These are phyloP conservation scores for Incumbomyces delicatus DNA, from an alignment of 2,329 filamentous ascomycete species.

Conservation along the genomic window DNA sequence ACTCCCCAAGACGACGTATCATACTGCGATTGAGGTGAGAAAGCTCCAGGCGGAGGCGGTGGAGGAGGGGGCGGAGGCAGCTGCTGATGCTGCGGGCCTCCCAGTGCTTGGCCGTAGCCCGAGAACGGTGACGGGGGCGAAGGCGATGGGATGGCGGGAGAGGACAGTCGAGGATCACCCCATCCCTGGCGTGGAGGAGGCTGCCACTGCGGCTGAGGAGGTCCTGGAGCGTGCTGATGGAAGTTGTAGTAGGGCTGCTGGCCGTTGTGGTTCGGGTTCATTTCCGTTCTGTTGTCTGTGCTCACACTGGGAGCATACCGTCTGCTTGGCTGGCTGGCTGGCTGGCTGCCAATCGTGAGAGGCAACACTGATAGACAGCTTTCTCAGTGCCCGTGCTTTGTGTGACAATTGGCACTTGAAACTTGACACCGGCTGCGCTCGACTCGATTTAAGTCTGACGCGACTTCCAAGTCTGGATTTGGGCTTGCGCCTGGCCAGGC, in stretches of 20 bases:
- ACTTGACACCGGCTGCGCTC: too few species aligned
- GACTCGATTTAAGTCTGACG: too few species aligned
- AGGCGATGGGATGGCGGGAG: neutral
- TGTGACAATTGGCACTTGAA: too few species aligned
- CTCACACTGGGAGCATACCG: neutral
- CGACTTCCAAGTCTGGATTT: too few species aligned
- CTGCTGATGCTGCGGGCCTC: neutral
- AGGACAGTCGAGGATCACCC: conserved; percentile 15
- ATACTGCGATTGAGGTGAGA: conserved; percentile 9
- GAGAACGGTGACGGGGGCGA: neutral
- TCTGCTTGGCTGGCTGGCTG: too few species aligned
- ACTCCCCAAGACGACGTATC: conserved; percentile 36
- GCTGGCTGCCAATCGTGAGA: too few species aligned
- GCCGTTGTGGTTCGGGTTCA: conserved; percentile 11
- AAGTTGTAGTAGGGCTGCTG: conserved; percentile 14
- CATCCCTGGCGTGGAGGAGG: conserved; percentile 17
- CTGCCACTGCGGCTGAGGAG: conserved; percentile 20
- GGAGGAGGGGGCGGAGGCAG: conserved; percentile 10
- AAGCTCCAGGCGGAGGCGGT: conserved; percentile 11
- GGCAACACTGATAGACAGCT: too few species aligned
- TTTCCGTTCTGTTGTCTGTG: neutral
- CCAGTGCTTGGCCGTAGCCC: neutral
- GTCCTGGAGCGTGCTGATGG: conserved; percentile 17
- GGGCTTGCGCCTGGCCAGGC: too few species aligned
- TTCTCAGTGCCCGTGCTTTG: too few species aligned